Base-by-base conservation (phyloP, 2,329 filamentous ascomycete species). In the Fusarium ramigenum region DNA sequence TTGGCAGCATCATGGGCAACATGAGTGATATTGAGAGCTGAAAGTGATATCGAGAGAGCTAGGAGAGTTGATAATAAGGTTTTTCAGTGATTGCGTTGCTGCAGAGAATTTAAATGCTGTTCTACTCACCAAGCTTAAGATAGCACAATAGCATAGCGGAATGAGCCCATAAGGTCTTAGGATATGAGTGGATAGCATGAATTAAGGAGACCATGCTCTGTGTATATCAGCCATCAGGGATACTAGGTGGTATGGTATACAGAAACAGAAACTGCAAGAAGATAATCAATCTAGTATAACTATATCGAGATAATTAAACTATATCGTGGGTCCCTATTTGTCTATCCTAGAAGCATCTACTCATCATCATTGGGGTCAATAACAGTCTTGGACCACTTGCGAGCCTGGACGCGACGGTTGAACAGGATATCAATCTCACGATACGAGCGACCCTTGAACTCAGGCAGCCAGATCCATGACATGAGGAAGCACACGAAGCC, bases 341-440 rank as follows among this genome's bases (percentile, higher is more conserved):
- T 21, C 18, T 34, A 30, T 46, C 39, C n/a, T 6, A 14, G 9
- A 34, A 34, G 12, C 7, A n/a, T 46, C 30, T 57, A 57, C n/a
- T 57, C 39, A 36, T 57, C 54, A 5, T 57, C 39, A 7, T 57
- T 34, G 32, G 54, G n/a, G 39, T 57, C 39, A 3, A 57, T 1
- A 36, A 57, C 39, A 36, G 54, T 57, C 54, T 57, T 57, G 39
- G 54, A 46, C 54, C 39, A 57, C 54, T 57, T 57, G 54, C 54
- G 54, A 18, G 54, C 39, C 15, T 57, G 39, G 9, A 57, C 54
- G n/a, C 30, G 54, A n/a, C 54, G 54, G 28, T 57, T 57, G 9
- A 57, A 57, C 9, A 57, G 14, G 39, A 57, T 57, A 28, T 57
- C 39, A 4, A 57, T 57, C 39, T 57, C 54, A 36, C 54, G 54